Conservation (phyloP, 2,329 filamentous ascomycete species). For the Penicillium verrucosum region DNA sequence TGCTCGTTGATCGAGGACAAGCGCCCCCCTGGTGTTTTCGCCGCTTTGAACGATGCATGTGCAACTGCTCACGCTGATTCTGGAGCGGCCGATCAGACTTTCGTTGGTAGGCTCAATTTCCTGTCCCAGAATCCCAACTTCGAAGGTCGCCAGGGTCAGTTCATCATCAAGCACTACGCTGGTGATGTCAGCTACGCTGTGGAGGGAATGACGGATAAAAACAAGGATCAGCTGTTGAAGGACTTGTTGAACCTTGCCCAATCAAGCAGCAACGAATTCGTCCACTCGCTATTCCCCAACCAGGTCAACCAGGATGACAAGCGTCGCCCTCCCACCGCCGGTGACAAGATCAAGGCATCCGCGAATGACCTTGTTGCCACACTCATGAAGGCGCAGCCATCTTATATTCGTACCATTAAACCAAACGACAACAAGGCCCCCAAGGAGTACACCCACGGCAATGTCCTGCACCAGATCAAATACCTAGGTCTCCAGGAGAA, state of each 20-base stretch:
- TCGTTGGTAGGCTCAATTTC: conserved; percentile 87
- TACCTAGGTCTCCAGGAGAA: conserved; percentile 99
- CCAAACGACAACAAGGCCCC: conserved; percentile 98
- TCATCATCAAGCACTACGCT: conserved; percentile 98
- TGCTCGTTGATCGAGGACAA: conserved; percentile 94
- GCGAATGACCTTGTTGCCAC: conserved; percentile 94
- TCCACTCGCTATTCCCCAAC: conserved; percentile 85
- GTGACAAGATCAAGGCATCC: conserved; percentile 91
- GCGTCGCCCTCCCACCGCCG: conserved; percentile 86
- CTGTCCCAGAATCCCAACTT: conserved; percentile 86
- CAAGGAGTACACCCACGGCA: conserved; percentile 83
- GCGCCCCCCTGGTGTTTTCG: conserved; percentile 87
- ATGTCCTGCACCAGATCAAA: conserved; percentile 97
- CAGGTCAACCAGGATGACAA: conserved; percentile 95
- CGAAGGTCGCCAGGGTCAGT: conserved; percentile 86
- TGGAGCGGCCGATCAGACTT: conserved; percentile 88
- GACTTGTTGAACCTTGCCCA: conserved; percentile 85
- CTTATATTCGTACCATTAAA: conserved; percentile 98
- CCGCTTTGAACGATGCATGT: conserved; percentile 93
- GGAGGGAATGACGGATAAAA: conserved; percentile 98
- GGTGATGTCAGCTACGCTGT: conserved; percentile 94
- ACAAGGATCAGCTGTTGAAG: conserved; percentile 96
- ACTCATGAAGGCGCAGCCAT: conserved; percentile 94
- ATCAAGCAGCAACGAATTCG: conserved; percentile 77
- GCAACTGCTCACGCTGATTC: conserved; percentile 98